Evolutionary conservation across 768 basidiomycete genomes (phyloP).

Genomic region (Tulasnella sp.): DNA sequence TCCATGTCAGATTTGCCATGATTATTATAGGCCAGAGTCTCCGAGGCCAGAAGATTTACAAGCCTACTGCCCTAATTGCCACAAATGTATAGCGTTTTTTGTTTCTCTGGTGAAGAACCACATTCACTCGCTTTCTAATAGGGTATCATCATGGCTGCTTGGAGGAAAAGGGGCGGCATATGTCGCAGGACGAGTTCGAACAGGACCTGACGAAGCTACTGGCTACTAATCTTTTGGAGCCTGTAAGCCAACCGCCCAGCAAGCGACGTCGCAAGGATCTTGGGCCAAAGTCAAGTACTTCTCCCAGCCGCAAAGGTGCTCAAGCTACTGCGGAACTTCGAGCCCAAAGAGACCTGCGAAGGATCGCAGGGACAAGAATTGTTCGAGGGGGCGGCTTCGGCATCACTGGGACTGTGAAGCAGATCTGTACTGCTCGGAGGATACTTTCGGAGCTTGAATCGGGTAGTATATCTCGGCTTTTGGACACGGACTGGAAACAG

Average conservation of each 20-base stretch:
- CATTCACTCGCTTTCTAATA: background rate
- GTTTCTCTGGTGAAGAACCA: background rate
- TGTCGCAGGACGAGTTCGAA: background rate
- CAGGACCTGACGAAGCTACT: background rate
- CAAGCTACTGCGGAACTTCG: background rate
- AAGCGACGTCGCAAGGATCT: background rate
- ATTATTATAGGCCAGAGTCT: background rate
- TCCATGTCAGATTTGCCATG: background rate
- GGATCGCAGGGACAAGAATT: constrained; percentile 5
- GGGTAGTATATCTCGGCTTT: background rate
- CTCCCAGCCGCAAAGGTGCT: background rate
- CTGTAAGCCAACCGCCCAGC: background rate
- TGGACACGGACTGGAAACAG: background rate
- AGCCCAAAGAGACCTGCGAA: background rate
- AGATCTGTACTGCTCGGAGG: background rate
- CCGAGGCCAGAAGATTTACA: background rate
- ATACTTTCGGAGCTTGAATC: constrained; percentile 10
- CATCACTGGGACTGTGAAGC: background rate
- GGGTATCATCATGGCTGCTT: background rate
- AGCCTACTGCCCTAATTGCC: background rate
- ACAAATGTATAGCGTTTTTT: background rate
- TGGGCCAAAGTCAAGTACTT: background rate
- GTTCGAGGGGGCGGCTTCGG: background rate
- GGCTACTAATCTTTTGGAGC: background rate
- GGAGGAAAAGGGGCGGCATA: background rate